Conservation (phyloP, 495 filamentous ascomycete genomes). For the Talaromyces wortmannii region DNA sequence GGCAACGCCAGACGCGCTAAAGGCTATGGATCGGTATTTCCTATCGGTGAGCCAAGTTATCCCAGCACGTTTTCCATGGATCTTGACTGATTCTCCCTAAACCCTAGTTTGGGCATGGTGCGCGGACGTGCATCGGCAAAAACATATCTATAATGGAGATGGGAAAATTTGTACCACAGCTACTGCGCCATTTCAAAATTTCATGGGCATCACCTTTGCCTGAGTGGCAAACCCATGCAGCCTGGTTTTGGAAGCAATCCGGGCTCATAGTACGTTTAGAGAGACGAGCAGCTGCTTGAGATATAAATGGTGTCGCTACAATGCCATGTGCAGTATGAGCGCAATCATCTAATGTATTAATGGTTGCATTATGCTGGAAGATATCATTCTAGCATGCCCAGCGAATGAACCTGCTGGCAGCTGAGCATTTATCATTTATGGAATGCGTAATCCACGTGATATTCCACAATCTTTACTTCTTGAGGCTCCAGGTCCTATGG, state of each 20-base stretch:
- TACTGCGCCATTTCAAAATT: slow-evolving; percentile 62
- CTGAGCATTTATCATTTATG: too few species aligned
- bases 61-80: background rate
- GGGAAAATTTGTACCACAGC: slow-evolving; percentile 68
- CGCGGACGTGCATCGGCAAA: slow-evolving; percentile 61
- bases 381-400: too few species aligned
- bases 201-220: background rate
- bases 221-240: background rate
- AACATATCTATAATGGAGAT: slow-evolving; percentile 75
- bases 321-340: too few species aligned
- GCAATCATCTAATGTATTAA: too few species aligned
- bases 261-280: background rate
- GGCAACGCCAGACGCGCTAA: slow-evolving; percentile 13
- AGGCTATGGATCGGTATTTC: slow-evolving; percentile 18
- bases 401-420: too few species aligned
- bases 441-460: too few species aligned
- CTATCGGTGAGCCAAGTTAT: slow-evolving; percentile 26
- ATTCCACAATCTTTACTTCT: too few species aligned
- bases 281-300: too few species aligned
- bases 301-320: too few species aligned
- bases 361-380: too few species aligned
- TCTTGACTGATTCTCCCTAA: background rate
- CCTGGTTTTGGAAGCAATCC: background rate
- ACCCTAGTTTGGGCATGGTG: slow-evolving; percentile 52
- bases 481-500: too few species aligned